Evolutionary conservation across 495 filamentous ascomycete genomes (phyloP).

Genomic region (Choiromyces venosus): DNA sequence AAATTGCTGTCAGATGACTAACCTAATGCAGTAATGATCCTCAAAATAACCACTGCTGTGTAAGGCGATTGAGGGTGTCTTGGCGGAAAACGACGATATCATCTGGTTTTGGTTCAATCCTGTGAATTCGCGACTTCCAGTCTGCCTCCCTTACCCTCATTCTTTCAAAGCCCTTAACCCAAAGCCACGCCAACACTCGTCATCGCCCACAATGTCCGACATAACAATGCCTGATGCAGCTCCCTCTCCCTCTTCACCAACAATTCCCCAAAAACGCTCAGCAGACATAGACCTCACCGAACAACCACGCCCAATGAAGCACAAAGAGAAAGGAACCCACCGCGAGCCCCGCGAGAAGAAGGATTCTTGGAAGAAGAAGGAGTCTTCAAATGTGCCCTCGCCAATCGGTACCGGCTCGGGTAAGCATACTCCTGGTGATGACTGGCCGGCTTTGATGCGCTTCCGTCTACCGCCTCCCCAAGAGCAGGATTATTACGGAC

Average conservation of each 20-base stretch:
- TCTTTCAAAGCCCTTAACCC: background rate
- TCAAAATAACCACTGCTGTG: background rate
- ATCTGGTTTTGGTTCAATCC: background rate
- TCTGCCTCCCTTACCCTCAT: background rate
- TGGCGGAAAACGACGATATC: background rate
- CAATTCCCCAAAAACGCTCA: slow-evolving; percentile 55
- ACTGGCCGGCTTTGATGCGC: slow-evolving; percentile 42
- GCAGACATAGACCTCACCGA: slow-evolving; percentile 41
- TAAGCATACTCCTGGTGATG: slow-evolving; percentile 37
- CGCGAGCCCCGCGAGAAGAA: slow-evolving; percentile 57
- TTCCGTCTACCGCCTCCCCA: slow-evolving; percentile 56
- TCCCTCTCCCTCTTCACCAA: slow-evolving; percentile 41
- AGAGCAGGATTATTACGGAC: slow-evolving; percentile 40
- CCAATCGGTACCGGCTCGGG: slow-evolving; percentile 29
- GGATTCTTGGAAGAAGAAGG: slow-evolving; percentile 56
- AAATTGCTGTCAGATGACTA: no score
- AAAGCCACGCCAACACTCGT: slow-evolving; percentile 17
- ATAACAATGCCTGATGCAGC: slow-evolving; percentile 21
- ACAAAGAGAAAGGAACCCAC: slow-evolving; percentile 50
- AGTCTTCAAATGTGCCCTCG: slow-evolving; percentile 39
- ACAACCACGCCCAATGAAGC: slow-evolving; percentile 43
- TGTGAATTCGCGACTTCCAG: background rate
- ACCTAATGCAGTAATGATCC: no score
- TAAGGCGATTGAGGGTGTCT: background rate
- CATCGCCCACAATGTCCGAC: slow-evolving; percentile 41